Conservation (phyloP, 352 stramenopile genomes). For the Globisporangium rhizosaccharum region DNA sequence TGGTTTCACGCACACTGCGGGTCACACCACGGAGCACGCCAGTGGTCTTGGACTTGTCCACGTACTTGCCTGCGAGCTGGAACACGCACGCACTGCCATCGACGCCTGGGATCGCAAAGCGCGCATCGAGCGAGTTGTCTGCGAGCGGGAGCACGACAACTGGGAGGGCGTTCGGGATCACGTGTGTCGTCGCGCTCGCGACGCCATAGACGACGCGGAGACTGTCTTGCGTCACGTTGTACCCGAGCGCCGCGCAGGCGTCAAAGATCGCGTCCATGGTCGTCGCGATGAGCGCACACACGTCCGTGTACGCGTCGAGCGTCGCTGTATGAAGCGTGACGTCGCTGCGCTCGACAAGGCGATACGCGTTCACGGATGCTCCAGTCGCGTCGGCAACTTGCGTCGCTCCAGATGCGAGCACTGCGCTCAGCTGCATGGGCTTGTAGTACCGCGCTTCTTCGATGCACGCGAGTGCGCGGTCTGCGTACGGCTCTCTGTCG, state of each 20-base stretch:
- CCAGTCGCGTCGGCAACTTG: neutral
- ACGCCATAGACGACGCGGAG: conserved; percentile 22
- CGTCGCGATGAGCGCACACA: too few species aligned
- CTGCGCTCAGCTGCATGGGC: conserved; percentile 6
- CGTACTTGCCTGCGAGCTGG: conserved; percentile 18
- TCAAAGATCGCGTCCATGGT: conserved; percentile 12
- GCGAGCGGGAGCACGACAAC: conserved; percentile 28
- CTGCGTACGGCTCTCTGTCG: conserved; percentile 10
- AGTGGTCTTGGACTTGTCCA: conserved; percentile 7
- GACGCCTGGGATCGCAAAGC: conserved; percentile 16
- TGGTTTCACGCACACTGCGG: conserved; percentile 22
- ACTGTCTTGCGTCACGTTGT: conserved; percentile 19
- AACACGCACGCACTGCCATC: conserved; percentile 27
- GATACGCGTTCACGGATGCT: conserved; percentile 7
- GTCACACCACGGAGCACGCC: neutral
- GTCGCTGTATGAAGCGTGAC: conserved; percentile 8
- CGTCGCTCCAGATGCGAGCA: too few species aligned
- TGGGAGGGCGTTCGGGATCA: conserved; percentile 20
- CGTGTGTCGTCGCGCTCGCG: conserved; percentile 4
- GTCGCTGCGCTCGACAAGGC: conserved; percentile 12
- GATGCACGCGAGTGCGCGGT: conserved; percentile 6
- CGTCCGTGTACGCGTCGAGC: conserved; percentile 7
- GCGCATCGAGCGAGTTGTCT: conserved; percentile 19
- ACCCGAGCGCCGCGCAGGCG: conserved; percentile 19
- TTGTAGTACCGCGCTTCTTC: conserved; percentile 14